Conservation (phyloP, 768 basidiomycete genomes). For the Trichaptum fuscoviolaceum region DNA sequence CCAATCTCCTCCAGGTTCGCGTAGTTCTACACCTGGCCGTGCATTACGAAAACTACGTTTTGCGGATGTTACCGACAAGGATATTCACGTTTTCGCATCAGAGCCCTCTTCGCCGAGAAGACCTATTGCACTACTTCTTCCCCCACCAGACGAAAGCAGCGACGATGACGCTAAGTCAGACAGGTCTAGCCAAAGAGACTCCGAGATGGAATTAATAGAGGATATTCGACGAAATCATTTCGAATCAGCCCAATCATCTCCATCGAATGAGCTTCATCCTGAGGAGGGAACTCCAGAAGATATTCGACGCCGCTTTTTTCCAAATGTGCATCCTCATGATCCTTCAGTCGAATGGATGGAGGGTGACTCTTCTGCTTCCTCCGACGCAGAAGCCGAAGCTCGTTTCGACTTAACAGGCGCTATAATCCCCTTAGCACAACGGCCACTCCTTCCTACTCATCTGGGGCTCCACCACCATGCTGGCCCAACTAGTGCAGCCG, state of each 20-base stretch:
- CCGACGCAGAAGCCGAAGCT: constrained; percentile 20
- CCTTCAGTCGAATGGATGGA: constrained; percentile 81
- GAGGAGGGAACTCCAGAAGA: constrained; percentile 78
- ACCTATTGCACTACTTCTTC: constrained; percentile 49
- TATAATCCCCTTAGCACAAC: constrained; percentile 52
- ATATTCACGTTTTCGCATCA: constrained; percentile 80
- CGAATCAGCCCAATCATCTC: constrained; percentile 4
- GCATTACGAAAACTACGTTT: constrained; percentile 59
- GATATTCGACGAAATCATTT: constrained; percentile 2
- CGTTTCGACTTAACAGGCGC: constrained; percentile 71
- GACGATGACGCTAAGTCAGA: constrained; percentile 5
- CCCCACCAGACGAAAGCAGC: constrained; percentile 24
- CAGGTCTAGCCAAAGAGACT: constrained; percentile 30
- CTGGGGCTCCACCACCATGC: constrained; percentile 91
- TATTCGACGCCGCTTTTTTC: constrained; percentile 82
- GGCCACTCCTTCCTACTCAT: constrained; percentile 66
- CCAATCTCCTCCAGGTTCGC: not conserved
- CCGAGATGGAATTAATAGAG: not conserved
- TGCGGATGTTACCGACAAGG: constrained; percentile 65
- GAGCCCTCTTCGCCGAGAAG: constrained; percentile 71
- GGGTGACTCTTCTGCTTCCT: constrained; percentile 17
- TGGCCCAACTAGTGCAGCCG: constrained; percentile 64
- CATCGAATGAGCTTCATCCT: constrained; percentile 5
- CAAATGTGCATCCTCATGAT: constrained; percentile 58
- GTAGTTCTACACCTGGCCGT: constrained; percentile 24